phyloP scores from a whole-genome alignment of 441 rosid genomes.

The Populus hybrid region DNA sequence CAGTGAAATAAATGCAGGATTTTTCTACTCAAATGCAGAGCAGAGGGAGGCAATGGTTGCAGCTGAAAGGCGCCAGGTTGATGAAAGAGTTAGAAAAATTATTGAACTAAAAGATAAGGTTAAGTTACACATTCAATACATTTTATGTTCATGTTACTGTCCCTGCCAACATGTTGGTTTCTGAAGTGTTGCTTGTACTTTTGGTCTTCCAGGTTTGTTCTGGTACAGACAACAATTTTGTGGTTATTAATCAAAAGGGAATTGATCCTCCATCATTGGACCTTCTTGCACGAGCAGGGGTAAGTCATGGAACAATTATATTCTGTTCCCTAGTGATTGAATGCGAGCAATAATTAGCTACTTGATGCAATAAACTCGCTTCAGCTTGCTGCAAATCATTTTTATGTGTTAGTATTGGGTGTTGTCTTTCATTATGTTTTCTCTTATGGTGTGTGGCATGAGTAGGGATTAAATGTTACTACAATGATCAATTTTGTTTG shows the following conservation, averaged over 20 bases:
- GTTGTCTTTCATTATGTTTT: background rate
- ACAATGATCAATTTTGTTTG: background rate
- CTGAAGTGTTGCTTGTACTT: background rate
- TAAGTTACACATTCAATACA: background rate
- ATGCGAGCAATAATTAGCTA: background rate
- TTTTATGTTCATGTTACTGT: background rate
- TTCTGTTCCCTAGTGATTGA: background rate
- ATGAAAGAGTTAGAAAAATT: slow-evolving; percentile 75
- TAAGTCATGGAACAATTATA: slow-evolving; percentile 32
- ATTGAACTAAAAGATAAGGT: slow-evolving; percentile 91
- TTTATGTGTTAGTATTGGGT: background rate
- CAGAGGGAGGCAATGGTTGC: slow-evolving; percentile 98
- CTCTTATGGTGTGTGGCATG: background rate
- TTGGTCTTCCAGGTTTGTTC: slow-evolving; percentile 71
- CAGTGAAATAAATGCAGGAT: slow-evolving; percentile 98
- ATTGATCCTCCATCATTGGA: slow-evolving; percentile 94
- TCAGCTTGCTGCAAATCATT: background rate
- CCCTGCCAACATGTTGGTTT: background rate
- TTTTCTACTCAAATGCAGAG: slow-evolving; percentile 97
- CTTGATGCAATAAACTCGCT: background rate
- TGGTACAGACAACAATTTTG: slow-evolving; percentile 69
- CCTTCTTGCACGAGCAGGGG: slow-evolving; percentile 96
- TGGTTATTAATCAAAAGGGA: slow-evolving; percentile 93
- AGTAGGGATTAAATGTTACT: background rate
- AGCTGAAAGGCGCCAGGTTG: slow-evolving; percentile 87